Percentiles rank a stretch among this genome's conserved stretches.
These are phyloP conservation scores for Aleurites moluccanus DNA, from an alignment of 441 rosid species.

Conservation along the genomic window DNA sequence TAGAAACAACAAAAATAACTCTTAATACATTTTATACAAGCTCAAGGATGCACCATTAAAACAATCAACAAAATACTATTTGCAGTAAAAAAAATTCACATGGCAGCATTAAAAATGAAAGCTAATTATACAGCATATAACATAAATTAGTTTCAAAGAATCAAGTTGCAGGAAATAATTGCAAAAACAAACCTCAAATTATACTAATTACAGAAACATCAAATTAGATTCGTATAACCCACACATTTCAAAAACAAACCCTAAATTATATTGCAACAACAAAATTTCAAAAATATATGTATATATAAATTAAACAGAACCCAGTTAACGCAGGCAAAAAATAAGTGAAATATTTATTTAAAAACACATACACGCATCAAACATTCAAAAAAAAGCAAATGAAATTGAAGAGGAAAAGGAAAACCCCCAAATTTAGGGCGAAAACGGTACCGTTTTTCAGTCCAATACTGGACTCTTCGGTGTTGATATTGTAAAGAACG, in stretches of 20 bases:
- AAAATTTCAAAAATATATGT: conserved; percentile 2
- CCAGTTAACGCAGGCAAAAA: conserved; percentile 9
- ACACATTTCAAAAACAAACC: conserved; percentile 7
- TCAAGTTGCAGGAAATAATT: not conserved
- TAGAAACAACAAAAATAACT: not conserved
- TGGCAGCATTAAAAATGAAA: not conserved
- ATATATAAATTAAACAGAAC: not conserved
- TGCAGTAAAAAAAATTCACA: not conserved
- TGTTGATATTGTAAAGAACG: conserved; percentile 76
- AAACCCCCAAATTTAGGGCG: not conserved
- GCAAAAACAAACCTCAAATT: not conserved
- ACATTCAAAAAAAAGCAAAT: not conserved
- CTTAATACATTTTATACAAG: not conserved
- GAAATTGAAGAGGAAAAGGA: not conserved
- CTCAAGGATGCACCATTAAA: not conserved
- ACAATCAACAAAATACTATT: not conserved
- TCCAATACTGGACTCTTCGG: conserved; percentile 92
- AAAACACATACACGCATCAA: not conserved
- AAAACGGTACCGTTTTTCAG: conserved; percentile 61
- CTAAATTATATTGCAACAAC: not conserved
- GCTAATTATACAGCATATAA: too few species aligned
- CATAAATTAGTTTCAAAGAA: not conserved
- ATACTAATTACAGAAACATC: not conserved
- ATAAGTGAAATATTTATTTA: not conserved
- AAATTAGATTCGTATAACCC: not conserved